Percentiles rank a stretch among this genome's conserved stretches.
phyloP scores from a whole-genome alignment of 192 early-diverging fungal species.

The Umbelopsis isabellina region DNA sequence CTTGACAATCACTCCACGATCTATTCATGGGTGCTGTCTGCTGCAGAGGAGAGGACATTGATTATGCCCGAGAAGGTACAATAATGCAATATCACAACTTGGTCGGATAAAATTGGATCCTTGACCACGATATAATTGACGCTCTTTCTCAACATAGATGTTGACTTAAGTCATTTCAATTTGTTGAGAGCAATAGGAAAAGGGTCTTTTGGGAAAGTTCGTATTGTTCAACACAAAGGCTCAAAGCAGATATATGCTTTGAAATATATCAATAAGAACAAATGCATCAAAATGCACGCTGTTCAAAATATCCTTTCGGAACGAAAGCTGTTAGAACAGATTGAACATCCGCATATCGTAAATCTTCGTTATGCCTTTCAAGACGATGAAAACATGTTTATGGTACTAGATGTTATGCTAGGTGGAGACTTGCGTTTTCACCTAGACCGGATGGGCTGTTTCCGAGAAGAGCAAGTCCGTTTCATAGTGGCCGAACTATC shows the following conservation, averaged over 20 bases:
- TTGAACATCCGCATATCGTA: slow-evolving; percentile 68
- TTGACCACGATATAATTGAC: background rate
- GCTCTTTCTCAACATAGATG: background rate
- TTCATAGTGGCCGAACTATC: slow-evolving; percentile 90
- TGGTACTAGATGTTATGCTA: slow-evolving; percentile 89
- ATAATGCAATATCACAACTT: background rate
- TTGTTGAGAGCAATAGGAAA: slow-evolving; percentile 76
- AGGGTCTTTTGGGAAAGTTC: slow-evolving; percentile 90
- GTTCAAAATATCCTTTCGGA: slow-evolving; percentile 84
- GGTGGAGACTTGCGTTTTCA: slow-evolving; percentile 89
- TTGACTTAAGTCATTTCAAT: slow-evolving; percentile 70
- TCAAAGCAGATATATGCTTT: slow-evolving; percentile 74
- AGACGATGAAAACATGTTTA: slow-evolving; percentile 86
- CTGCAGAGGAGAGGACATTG: slow-evolving; percentile 33
- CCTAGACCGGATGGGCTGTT: slow-evolving; percentile 65
- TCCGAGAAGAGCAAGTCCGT: slow-evolving; percentile 77
- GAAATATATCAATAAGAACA: slow-evolving; percentile 87
- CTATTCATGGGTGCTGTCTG: slow-evolving; percentile 27
- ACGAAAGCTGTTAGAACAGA: slow-evolving; percentile 72
- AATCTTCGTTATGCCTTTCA: slow-evolving; percentile 90
- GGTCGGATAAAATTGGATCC: background rate
- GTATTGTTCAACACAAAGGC: slow-evolving; percentile 78
- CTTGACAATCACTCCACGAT: background rate
- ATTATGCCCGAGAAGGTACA: slow-evolving; percentile 24
- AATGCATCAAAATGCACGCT: slow-evolving; percentile 84